Conservation (phyloP, 2,329 filamentous ascomycete genomes). For the Coniochaeta hoffmannii region DNA sequence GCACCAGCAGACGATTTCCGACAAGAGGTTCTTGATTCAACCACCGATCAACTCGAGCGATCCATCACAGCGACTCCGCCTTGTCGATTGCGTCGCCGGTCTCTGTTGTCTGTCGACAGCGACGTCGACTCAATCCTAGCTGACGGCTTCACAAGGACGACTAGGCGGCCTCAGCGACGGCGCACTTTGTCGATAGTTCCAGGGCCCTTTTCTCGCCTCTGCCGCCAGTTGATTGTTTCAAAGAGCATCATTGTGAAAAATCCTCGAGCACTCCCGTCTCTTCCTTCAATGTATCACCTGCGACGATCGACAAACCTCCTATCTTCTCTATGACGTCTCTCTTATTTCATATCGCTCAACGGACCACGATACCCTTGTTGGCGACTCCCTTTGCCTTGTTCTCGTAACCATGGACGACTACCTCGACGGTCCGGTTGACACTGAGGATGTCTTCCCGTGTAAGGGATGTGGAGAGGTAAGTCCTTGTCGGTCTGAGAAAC, state of each 20-base stretch:
- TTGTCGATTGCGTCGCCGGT: not conserved
- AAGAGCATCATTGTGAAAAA: not conserved
- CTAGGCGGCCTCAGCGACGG: not conserved
- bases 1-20: not conserved
- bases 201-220: not conserved
- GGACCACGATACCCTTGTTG: not conserved
- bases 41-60: not conserved
- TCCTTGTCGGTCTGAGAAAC: slow-evolving; percentile 9
- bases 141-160: not conserved
- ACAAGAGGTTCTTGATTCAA: not conserved
- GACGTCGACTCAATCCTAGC: not conserved
- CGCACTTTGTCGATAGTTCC: not conserved
- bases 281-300: not conserved
- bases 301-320: not conserved
- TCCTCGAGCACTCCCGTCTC: not conserved
- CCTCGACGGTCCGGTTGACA: slow-evolving; percentile 60
- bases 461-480: slow-evolving; percentile 88
- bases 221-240: not conserved
- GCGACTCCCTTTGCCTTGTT: not conserved
- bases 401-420: slow-evolving; percentile 48
- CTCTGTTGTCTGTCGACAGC: not conserved
- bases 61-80: not conserved
- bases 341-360: not conserved
- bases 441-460: slow-evolving; percentile 80
- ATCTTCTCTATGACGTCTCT: slow-evolving; percentile 1